Conservation (phyloP, 495 filamentous ascomycete species). For the Pyronema domesticum region DNA sequence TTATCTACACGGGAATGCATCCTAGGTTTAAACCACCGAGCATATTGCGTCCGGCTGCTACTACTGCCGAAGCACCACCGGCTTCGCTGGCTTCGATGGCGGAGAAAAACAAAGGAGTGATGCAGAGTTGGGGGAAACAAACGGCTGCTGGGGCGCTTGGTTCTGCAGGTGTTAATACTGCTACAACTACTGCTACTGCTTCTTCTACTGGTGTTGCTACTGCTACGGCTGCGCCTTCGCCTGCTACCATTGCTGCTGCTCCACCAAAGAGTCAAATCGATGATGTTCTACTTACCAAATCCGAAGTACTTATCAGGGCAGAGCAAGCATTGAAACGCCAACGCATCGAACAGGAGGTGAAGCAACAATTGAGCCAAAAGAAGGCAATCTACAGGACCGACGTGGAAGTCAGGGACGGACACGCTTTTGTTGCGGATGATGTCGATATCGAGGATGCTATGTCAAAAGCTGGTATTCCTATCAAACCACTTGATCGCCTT, state of each 20-base stretch:
- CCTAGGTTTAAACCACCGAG: constrained; percentile 46
- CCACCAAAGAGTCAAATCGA: constrained; percentile 39
- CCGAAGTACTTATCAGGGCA: constrained; percentile 63
- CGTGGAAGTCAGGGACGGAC: constrained; percentile 1
- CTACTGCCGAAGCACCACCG: constrained; percentile 8
- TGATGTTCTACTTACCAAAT: constrained; percentile 68
- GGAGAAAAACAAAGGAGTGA: background rate
- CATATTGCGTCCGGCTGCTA: constrained; percentile 3
- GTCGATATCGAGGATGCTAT: constrained; percentile 5
- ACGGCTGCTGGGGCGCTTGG: no score
- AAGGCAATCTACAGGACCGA: background rate
- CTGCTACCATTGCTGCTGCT: background rate
- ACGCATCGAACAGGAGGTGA: constrained; percentile 55
- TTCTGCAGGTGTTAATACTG: background rate
- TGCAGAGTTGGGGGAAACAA: no score
- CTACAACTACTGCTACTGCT: constrained; percentile 1
- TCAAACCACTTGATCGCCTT: constrained; percentile 3
- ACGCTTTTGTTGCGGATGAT: constrained; percentile 3
- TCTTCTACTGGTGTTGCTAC: background rate
- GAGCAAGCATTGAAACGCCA: constrained; percentile 66
- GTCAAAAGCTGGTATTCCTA: background rate
- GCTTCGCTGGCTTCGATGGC: background rate
- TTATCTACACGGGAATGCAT: constrained; percentile 56
- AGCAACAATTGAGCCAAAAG: constrained; percentile 17
- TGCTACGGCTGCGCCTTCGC: background rate